Evolutionary conservation across 495 filamentous ascomycete genomes (phyloP).

Genomic region (Thermochaetoides thermophila): DNA sequence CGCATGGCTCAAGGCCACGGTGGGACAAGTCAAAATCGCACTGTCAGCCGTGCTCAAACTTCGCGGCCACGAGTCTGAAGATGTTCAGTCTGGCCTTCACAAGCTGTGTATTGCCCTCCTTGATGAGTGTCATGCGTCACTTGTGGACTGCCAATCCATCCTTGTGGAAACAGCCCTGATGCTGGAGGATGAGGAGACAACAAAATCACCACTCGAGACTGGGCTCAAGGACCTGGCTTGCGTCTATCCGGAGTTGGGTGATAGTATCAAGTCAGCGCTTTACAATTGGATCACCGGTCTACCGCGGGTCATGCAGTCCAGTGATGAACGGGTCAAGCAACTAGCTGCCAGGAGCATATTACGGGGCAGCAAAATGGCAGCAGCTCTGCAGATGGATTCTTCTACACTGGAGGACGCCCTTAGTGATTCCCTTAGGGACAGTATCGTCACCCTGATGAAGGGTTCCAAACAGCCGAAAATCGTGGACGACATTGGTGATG

Average conservation of each 20-base stretch:
- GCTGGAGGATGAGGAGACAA: constrained; percentile 41
- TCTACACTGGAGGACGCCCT: constrained; percentile 55
- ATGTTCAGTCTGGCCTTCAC: constrained; percentile 55
- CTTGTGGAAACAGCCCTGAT: constrained; percentile 72
- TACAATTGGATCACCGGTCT: constrained; percentile 72
- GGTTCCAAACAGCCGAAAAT: constrained; percentile 19
- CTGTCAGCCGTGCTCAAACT: constrained; percentile 63
- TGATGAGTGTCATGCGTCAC: constrained; percentile 59
- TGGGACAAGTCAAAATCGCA: constrained; percentile 71
- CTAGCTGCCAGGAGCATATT: constrained; percentile 58
- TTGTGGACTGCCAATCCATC: constrained; percentile 52
- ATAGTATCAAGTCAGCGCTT: constrained; percentile 53
- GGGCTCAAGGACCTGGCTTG: constrained; percentile 44
- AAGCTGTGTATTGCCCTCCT: constrained; percentile 58
- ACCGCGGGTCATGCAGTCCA: constrained; percentile 69
- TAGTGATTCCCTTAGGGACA: constrained; percentile 46
- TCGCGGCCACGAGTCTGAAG: constrained; percentile 54
- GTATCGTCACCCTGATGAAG: constrained; percentile 33
- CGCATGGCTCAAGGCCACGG: constrained; percentile 72
- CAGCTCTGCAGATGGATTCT: constrained; percentile 48
- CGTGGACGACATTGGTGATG: constrained; percentile 7
- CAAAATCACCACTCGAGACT: constrained; percentile 26
- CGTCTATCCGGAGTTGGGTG: constrained; percentile 48
- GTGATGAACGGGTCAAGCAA: constrained; percentile 63
- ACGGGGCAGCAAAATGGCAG: constrained; percentile 54